Conservation (phyloP, 352 stramenopile species). For the Phytopythium aichiense region DNA sequence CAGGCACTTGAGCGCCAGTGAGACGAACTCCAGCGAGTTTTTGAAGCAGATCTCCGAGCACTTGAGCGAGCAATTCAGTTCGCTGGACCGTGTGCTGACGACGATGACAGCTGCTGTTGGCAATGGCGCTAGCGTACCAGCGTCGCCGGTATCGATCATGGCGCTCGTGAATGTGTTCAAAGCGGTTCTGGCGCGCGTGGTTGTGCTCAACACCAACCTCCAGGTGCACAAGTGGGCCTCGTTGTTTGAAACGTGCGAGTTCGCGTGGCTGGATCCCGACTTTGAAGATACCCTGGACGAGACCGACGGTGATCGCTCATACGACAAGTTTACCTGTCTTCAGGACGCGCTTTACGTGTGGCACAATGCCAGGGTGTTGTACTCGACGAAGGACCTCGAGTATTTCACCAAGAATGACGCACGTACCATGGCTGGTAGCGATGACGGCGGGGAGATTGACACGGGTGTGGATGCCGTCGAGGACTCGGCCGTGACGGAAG, state of each 20-base stretch:
- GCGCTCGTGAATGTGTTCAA: constrained; percentile 63
- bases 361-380: constrained; percentile 56
- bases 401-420: constrained; percentile 5
- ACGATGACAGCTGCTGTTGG: constrained; percentile 15
- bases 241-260: constrained; percentile 61
- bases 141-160: constrained; percentile 17
- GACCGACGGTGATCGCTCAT: constrained; percentile 45
- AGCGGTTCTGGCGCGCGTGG: constrained; percentile 29
- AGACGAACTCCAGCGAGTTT: constrained; percentile 22
- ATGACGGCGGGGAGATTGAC: neutral
- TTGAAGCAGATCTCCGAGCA: constrained; percentile 22
- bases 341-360: constrained; percentile 73
- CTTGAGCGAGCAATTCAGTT: constrained; percentile 18
- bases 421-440: neutral
- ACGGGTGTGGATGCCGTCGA: neutral
- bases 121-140: constrained; percentile 5
- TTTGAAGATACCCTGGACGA: constrained; percentile 35
- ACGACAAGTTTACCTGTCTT: constrained; percentile 82
- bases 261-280: constrained; percentile 58
- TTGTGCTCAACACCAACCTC: constrained; percentile 57
- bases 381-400: constrained; percentile 48
- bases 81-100: constrained; percentile 22
- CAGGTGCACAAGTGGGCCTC: constrained; percentile 77
- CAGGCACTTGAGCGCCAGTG: constrained; percentile 6
- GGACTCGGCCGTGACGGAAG: neutral